Percentiles rank a stretch among this genome's conserved stretches.
These are phyloP conservation scores for Trametes polyzona DNA, from an alignment of 1,284 basidiomycete species.

Conservation along the genomic window DNA sequence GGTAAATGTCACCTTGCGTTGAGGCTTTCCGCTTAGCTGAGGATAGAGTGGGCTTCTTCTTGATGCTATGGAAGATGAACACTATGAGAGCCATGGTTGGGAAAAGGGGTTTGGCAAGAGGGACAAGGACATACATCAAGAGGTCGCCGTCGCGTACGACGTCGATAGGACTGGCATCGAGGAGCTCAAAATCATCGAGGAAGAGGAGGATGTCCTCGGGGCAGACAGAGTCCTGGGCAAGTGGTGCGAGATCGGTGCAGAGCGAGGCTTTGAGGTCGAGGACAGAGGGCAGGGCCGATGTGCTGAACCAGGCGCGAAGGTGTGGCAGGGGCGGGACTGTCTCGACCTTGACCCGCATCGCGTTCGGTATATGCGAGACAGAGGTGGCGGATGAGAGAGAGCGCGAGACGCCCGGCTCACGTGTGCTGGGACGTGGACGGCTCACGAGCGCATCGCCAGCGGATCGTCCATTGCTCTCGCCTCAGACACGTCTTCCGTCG, in stretches of 20 bases:
- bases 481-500: constrained; percentile 14
- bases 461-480: not conserved
- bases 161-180: constrained; percentile 42
- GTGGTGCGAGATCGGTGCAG: constrained; percentile 31
- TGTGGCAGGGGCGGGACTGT: constrained; percentile 42
- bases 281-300: constrained; percentile 33
- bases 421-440: not conserved
- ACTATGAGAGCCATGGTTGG: constrained; percentile 31
- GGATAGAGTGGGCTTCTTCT: constrained; percentile 1
- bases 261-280: constrained; percentile 35
- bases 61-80: constrained; percentile 24
- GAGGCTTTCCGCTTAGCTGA: constrained; percentile 27
- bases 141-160: constrained; percentile 50
- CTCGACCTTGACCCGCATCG: constrained; percentile 48
- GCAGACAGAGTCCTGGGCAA: constrained; percentile 25
- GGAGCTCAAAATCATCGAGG: constrained; percentile 50
- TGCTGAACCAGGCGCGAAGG: constrained; percentile 47
- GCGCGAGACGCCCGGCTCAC: constrained; percentile 1
- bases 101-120: not conserved
- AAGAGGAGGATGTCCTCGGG: constrained; percentile 36
- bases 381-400: constrained; percentile 1
- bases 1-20: constrained; percentile 6
- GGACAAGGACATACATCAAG: constrained; percentile 38
- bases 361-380: not conserved
- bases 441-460: constrained; percentile 22